phyloP scores from a whole-genome alignment of 2,329 filamentous ascomycete genomes.

The Ascochyta clinopodiicola region DNA sequence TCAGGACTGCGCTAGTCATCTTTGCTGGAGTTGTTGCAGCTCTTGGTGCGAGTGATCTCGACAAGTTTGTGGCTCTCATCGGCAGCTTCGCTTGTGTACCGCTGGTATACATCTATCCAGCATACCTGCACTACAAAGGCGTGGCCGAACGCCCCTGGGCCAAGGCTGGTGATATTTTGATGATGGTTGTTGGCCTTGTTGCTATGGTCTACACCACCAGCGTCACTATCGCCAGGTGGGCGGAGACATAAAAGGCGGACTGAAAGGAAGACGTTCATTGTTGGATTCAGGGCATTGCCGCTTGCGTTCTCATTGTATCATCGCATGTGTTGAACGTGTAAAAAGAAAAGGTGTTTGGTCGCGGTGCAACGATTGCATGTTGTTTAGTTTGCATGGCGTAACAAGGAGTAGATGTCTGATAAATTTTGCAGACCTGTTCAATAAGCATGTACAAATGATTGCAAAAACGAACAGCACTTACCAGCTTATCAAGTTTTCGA shows the following conservation, averaged over 20 bases:
- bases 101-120: constrained; percentile 78
- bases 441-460: not conserved
- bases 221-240: constrained; percentile 61
- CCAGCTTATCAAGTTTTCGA: no score
- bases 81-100: constrained; percentile 77
- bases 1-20: constrained; percentile 64
- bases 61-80: constrained; percentile 77
- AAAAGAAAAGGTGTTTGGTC: no score
- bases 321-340: no score
- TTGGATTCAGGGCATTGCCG: no score
- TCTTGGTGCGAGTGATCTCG: constrained; percentile 70
- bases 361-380: no score
- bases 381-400: no score
- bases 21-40: constrained; percentile 68
- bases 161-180: constrained; percentile 65
- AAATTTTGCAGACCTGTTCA: not conserved
- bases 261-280: no score
- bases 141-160: constrained; percentile 63
- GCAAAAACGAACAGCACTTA: not conserved
- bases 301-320: no score
- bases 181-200: constrained; percentile 71
- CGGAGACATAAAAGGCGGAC: constrained; percentile 26
- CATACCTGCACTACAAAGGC: constrained; percentile 72
- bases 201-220: constrained; percentile 76
- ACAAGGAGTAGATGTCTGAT: no score